Percentiles rank a stretch among this genome's conserved stretches.
Evolutionary conservation across 192 early-diverging fungal genomes (phyloP).

Genomic region (Umbelopsis sp.): DNA sequence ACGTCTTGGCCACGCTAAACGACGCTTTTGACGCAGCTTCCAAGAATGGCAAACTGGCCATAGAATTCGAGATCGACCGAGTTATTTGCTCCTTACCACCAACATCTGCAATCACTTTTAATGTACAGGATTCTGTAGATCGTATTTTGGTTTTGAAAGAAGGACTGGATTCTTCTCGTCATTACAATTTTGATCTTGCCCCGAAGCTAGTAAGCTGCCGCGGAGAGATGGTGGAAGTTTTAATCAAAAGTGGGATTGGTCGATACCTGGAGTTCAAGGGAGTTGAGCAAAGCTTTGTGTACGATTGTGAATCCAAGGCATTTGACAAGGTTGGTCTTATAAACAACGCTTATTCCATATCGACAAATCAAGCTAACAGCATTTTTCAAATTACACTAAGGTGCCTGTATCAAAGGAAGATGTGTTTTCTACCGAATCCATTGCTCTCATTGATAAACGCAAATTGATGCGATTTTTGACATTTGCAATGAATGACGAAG

Average conservation of each 20-base stretch:
- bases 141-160: slow-evolving; percentile 39
- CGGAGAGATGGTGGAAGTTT: slow-evolving; percentile 71
- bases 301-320: slow-evolving; percentile 29
- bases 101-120: slow-evolving; percentile 22
- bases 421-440: slow-evolving; percentile 78
- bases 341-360: background rate
- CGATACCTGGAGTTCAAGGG: slow-evolving; percentile 90
- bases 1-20: slow-evolving; percentile 24
- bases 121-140: slow-evolving; percentile 18
- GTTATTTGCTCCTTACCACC: background rate
- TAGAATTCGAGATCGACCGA: slow-evolving; percentile 36
- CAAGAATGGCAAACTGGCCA: slow-evolving; percentile 29
- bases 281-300: slow-evolving; percentile 70
- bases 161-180: slow-evolving; percentile 52
- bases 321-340: slow-evolving; percentile 51
- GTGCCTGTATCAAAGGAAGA: slow-evolving; percentile 92
- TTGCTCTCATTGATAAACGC: slow-evolving; percentile 85
- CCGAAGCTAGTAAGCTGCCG: slow-evolving; percentile 73
- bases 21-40: slow-evolving; percentile 35
- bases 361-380: background rate
- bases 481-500: slow-evolving; percentile 56
- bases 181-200: slow-evolving; percentile 69
- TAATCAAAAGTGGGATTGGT: slow-evolving; percentile 78
- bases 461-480: slow-evolving; percentile 89
- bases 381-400: slow-evolving; percentile 25